Evolutionary conservation across 2,329 filamentous ascomycete species (phyloP), one percentile per base, ranked within the genome.

Genomic region (Elsinoe ampelina): DNA sequence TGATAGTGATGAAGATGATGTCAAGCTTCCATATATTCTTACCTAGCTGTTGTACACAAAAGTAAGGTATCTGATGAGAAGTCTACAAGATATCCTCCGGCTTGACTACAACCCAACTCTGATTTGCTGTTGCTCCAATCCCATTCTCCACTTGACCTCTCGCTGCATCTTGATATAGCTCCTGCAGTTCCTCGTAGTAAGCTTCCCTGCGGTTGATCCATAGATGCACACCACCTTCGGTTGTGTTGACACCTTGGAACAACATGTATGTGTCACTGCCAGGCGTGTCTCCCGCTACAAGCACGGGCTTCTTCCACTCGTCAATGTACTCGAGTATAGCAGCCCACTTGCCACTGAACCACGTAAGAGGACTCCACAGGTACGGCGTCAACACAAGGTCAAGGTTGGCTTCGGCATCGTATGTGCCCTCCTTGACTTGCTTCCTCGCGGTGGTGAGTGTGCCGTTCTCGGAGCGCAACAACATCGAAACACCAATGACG

Each of bases 321-420:
- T 74, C 69, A 15, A 75, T 63, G 32, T 63, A 62, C 2, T 59
- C 61, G 50, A 63, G 15, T 38, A 76, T 72, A 1, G 72, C 73
- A 0, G 72, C 72, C 67, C 70, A 73, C 55, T 75, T 76, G 58
- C 73, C 73, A 0, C 69, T 60, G 64, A 71, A 75, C 73, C 73
- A 75, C 0, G 71, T 72, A 1, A 71, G 72, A 0, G 73, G 73
- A 0, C 72, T 70, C 68, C 67, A 73, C n/a, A 76, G 67, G 63
- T 69, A 72, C 0, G 73, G 70, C 0, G 71, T 73, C 60, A 73
- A 65, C 36, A 68, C 62, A 12, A 71, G 63, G n/a, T 72, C 71
- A 2, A 74, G 63, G 59, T 75, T 75, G 22, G 67, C 64, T 39
- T 62, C 36, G 34, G 68, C 58, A 47, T 68, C 60, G 59, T 75